Evolutionary conservation across 73 alveolate genomes (phyloP), one percentile per base, ranked within the genome.

Genomic region (Stentor coeruleus): DNA sequence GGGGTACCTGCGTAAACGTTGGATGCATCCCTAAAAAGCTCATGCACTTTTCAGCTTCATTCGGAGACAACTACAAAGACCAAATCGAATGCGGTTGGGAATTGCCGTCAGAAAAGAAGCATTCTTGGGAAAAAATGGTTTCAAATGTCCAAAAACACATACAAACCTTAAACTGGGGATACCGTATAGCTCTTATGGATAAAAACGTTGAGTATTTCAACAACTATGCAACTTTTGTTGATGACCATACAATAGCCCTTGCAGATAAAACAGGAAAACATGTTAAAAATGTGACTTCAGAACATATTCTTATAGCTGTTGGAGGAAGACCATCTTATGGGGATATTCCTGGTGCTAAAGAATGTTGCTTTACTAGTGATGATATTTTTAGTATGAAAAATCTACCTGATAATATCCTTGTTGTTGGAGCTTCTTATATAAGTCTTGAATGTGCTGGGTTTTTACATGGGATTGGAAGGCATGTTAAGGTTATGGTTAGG

Each of bases 1-100:
- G 99, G 41, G 99, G 99, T 11, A 98, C 99, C 11, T 98, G 99
- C 82, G 99, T 98, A 35, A 98, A 98, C 85, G 99, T 98, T 59
- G 99, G 99, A 26, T 98, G 99, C 86, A 97, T 98, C 84, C 99
- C 99, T 14, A 98, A 98, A 90, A 98, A 98, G 89, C 93, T 98
- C 90, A 97, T 98, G 99, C 99, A 98, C 86, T 97, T 87, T 82
- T 97, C 99, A 20, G 99, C 98, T 0, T 81, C 95, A n/a, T 82
- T 91, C 26, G 96, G 94, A 81, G 99, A 96, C 80, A 59, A 74
- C 35, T 76, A 87, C 79, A 89, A 91, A 73, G 97, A 93, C 81
- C 89, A 86, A 55, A 85, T 84, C 15, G 84, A 81, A 28, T 91
- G 92, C 14, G 98, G 99, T n/a, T 86, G 91, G 66, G 66, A 36